Conservation (phyloP, 495 filamentous ascomycete genomes). For the Penicillium atrosanguineum region DNA sequence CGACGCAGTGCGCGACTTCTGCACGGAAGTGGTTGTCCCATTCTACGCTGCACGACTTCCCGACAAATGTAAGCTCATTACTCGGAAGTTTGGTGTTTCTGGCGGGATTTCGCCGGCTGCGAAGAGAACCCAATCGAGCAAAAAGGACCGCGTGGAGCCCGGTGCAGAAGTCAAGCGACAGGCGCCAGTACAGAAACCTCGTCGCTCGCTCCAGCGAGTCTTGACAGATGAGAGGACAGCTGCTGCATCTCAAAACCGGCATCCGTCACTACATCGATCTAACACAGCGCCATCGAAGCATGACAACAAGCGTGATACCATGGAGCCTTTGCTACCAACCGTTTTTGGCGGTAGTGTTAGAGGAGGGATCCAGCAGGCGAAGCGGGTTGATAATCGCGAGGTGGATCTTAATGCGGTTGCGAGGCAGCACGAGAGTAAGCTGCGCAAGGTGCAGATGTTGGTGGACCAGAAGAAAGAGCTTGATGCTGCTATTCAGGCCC, state of each 20-base stretch:
- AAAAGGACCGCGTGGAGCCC: conserved; percentile 41
- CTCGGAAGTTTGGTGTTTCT: conserved; percentile 82
- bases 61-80: conserved; percentile 73
- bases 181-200: conserved; percentile 42
- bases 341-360: conserved; percentile 35
- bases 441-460: conserved; percentile 70
- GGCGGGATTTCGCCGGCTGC: conserved; percentile 57
- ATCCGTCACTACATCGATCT: conserved; percentile 63
- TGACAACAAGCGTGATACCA: conserved; percentile 35
- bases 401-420: conserved; percentile 61
- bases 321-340: conserved; percentile 36
- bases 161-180: conserved; percentile 56
- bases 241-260: conserved; percentile 21
- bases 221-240: conserved; percentile 63
- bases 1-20: conserved; percentile 72
- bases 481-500: conserved; percentile 73
- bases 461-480: conserved; percentile 69
- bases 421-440: conserved; percentile 60
- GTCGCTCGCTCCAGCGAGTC: conserved; percentile 64
- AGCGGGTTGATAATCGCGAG: conserved; percentile 62
- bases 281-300: conserved; percentile 54
- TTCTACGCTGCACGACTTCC: conserved; percentile 88
- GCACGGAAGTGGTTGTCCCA: conserved; percentile 86
- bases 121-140: conserved; percentile 27
- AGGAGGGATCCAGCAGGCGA: conserved; percentile 57